phyloP scores from a whole-genome alignment of 1,284 basidiomycete genomes.

The Ceratobasidium sp. region DNA sequence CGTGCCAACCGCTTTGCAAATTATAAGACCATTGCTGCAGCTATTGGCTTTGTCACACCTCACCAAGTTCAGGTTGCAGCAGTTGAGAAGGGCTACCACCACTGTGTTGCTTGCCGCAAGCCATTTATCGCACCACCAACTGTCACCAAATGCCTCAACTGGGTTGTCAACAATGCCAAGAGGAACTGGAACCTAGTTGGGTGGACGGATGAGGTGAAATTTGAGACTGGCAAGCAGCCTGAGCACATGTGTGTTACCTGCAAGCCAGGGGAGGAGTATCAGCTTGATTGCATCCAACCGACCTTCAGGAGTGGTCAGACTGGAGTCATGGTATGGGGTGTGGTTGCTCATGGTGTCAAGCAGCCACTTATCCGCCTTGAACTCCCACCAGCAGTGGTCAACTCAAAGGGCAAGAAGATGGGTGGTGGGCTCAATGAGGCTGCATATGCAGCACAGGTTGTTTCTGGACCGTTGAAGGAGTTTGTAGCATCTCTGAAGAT shows the following conservation, averaged over 20 bases:
- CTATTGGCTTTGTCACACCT: not conserved
- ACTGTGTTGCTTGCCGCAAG: not conserved
- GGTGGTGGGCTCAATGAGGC: slow-evolving; percentile 7
- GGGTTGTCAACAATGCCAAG: not conserved
- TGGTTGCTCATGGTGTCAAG: slow-evolving; percentile 2
- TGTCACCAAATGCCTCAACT: not conserved
- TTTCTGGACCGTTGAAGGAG: slow-evolving; percentile 14
- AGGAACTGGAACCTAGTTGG: not conserved
- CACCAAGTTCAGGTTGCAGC: not conserved
- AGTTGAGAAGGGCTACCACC: not conserved
- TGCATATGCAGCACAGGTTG: slow-evolving; percentile 29
- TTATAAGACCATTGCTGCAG: not conserved
- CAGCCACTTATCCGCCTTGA: slow-evolving; percentile 5
- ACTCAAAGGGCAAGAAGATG: not conserved
- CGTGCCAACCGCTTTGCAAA: not conserved
- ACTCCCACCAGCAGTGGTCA: not conserved
- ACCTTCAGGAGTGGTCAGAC: slow-evolving; percentile 13
- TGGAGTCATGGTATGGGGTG: not conserved
- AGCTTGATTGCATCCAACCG: not conserved
- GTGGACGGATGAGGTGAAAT: slow-evolving; percentile 15
- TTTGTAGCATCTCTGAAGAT: not conserved
- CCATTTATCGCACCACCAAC: not conserved
- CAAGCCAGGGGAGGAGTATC: not conserved
- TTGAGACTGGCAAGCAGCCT: slow-evolving; percentile 2
- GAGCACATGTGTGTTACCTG: not conserved